Evolutionary conservation across 1,139 yeast genomes (phyloP).

Genomic region (Taiozyma onychis): DNA sequence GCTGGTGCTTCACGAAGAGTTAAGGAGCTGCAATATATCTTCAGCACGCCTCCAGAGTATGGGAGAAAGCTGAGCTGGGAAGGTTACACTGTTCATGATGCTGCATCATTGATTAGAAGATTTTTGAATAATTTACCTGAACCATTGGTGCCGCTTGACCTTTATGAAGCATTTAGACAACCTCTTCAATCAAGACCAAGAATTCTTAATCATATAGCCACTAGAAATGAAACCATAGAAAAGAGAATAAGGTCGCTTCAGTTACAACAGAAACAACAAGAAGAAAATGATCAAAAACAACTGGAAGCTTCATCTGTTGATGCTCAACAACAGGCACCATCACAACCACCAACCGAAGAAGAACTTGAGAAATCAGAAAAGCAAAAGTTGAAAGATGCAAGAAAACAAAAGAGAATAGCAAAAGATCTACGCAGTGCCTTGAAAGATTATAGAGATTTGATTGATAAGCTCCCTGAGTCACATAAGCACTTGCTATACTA

Average conservation of each 20-base stretch:
- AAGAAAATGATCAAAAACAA: slow-evolving; percentile 3
- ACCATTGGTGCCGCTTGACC: slow-evolving; percentile 76
- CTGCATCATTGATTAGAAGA: slow-evolving; percentile 83
- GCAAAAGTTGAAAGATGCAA: slow-evolving; percentile 29
- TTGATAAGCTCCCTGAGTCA: slow-evolving; percentile 59
- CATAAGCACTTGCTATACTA: slow-evolving; percentile 85
- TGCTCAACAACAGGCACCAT: background rate
- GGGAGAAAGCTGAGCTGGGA: slow-evolving; percentile 90
- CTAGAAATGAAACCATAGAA: slow-evolving; percentile 32
- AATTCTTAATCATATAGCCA: slow-evolving; percentile 57
- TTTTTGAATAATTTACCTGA: slow-evolving; percentile 86
- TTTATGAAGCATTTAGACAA: slow-evolving; percentile 74
- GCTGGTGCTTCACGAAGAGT: slow-evolving; percentile 90
- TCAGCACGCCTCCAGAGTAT: slow-evolving; percentile 82
- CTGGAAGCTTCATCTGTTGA: background rate
- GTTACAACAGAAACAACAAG: slow-evolving; percentile 8
- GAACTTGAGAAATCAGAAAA: slow-evolving; percentile 29
- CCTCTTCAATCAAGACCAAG: slow-evolving; percentile 62
- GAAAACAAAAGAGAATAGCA: slow-evolving; percentile 34
- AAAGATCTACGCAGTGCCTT: slow-evolving; percentile 67
- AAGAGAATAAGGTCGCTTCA: slow-evolving; percentile 22
- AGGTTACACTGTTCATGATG: slow-evolving; percentile 96
- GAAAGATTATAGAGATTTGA: slow-evolving; percentile 62
- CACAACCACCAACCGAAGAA: slow-evolving; percentile 10
- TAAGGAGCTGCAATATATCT: slow-evolving; percentile 75